phyloP scores from a whole-genome alignment of 176 grass and related monocot genomes.

The Oryza nivara region DNA sequence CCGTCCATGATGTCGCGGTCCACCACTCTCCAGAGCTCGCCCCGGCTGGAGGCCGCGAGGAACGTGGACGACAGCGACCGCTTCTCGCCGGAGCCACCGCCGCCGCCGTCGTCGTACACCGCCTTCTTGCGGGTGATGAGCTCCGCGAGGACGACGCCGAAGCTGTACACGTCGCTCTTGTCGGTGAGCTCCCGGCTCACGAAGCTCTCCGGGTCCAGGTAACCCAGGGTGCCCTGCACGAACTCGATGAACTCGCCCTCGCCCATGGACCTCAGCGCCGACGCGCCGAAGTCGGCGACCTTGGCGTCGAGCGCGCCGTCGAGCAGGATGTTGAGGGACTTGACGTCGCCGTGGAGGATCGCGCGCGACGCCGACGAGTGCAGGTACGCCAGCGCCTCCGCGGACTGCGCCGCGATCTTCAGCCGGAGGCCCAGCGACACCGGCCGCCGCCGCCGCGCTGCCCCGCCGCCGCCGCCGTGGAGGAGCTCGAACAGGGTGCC shows the following conservation, averaged over 20 bases:
- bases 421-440: conserved; percentile 15
- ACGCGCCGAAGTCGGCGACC: conserved; percentile 57
- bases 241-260: conserved; percentile 49
- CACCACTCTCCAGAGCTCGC: background rate
- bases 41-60: background rate
- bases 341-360: conserved; percentile 36
- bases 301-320: conserved; percentile 35
- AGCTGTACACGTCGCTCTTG: conserved; percentile 68
- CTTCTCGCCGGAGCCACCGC: background rate
- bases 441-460: background rate
- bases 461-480: background rate
- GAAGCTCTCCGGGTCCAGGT: conserved; percentile 63
- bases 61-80: background rate
- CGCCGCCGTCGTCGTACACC: background rate
- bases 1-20: background rate
- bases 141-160: conserved; percentile 57
- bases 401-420: conserved; percentile 20
- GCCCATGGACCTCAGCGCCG: conserved; percentile 35
- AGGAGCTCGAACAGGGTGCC: conserved; percentile 37
- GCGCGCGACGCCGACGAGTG: conserved; percentile 17
- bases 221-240: conserved; percentile 57
- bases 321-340: conserved; percentile 42
- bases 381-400: conserved; percentile 29
- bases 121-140: conserved; percentile 56
- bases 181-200: conserved; percentile 56